A percentile compares a stretch with the other conserved stretches of the same genome.
These are phyloP conservation scores for Parastagonospora avenae DNA, from an alignment of 2,329 filamentous ascomycete genomes.

Conservation along the genomic window DNA sequence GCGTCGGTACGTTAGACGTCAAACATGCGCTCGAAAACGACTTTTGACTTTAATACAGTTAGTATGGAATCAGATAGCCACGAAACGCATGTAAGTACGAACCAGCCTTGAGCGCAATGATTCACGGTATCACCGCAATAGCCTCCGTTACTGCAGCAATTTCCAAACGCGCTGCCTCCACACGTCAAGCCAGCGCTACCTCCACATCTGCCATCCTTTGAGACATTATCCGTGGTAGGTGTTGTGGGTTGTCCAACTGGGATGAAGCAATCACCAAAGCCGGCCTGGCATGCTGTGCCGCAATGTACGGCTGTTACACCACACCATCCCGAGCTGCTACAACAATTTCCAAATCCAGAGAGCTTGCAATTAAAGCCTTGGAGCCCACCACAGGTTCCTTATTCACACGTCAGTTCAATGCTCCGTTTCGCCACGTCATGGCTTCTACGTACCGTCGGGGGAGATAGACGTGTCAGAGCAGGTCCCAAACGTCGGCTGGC, in stretches of 20 bases:
- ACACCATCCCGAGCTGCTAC: slow-evolving; percentile 7
- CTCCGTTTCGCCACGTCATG: neutral
- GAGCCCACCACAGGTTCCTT: neutral
- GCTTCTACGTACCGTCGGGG: slow-evolving; percentile 7
- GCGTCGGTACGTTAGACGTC: slow-evolving; percentile 10
- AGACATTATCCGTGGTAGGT: slow-evolving; percentile 3
- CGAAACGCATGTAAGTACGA: neutral
- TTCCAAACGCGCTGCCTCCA: slow-evolving; percentile 13
- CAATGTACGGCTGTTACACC: slow-evolving; percentile 8
- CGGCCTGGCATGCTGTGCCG: slow-evolving; percentile 12
- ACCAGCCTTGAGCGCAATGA: slow-evolving; percentile 20
- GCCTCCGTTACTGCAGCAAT: slow-evolving; percentile 13
- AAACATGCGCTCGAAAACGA: slow-evolving; percentile 16
- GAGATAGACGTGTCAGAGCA: slow-evolving; percentile 1
- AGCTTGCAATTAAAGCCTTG: slow-evolving; percentile 11
- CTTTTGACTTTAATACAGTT: slow-evolving; percentile 7
- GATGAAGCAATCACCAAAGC: slow-evolving; percentile 9
- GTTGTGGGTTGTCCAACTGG: neutral
- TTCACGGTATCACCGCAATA: slow-evolving; percentile 12
- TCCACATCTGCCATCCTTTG: slow-evolving; percentile 20
- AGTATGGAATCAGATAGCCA: neutral
- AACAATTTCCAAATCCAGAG: slow-evolving; percentile 12
- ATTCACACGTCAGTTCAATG: no score
- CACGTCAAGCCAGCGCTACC: slow-evolving; percentile 14
- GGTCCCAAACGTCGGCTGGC: no score